Percentiles rank a stretch among this genome's conserved stretches.
Evolutionary conservation across 2,329 filamentous ascomycete species (phyloP).

Genomic region (Penicillium palitans): DNA sequence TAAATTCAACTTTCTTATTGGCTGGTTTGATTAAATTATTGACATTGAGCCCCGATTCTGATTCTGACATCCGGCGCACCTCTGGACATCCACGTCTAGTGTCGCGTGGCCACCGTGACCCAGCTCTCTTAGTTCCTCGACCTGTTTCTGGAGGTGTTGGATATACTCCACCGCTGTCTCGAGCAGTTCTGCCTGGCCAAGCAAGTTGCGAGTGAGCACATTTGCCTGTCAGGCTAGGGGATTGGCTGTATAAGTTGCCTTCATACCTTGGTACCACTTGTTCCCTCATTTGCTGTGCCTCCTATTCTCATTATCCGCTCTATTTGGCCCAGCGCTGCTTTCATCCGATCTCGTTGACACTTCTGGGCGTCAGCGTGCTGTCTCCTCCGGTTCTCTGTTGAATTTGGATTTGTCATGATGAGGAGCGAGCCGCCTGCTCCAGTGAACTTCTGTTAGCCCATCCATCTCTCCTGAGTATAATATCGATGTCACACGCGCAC

Average conservation of each 20-base stretch:
- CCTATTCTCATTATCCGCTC: not conserved
- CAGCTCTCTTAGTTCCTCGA: not conserved
- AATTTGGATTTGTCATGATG: not conserved
- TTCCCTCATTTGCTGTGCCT: not conserved
- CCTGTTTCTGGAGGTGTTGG: not conserved
- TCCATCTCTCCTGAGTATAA: not conserved
- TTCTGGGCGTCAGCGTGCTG: not conserved
- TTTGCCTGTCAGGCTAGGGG: not conserved
- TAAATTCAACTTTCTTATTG: not conserved
- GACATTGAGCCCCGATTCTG: not conserved
- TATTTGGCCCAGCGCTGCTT: not conserved
- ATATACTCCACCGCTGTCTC: not conserved
- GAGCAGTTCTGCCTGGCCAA: not conserved
- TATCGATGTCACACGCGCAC: not conserved
- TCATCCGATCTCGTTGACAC: not conserved
- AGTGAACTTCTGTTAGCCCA: not conserved
- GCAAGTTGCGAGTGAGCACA: not conserved
- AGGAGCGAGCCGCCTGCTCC: not conserved
- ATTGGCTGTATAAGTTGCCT: not conserved
- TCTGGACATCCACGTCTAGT: not conserved
- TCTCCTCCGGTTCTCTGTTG: not conserved
- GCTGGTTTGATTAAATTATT: not conserved
- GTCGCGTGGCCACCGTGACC: not conserved
- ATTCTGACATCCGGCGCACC: not conserved
- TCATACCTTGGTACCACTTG: not conserved